Base-by-base conservation (phyloP, 441 rosid genomes). In the Populus hybrid region DNA sequence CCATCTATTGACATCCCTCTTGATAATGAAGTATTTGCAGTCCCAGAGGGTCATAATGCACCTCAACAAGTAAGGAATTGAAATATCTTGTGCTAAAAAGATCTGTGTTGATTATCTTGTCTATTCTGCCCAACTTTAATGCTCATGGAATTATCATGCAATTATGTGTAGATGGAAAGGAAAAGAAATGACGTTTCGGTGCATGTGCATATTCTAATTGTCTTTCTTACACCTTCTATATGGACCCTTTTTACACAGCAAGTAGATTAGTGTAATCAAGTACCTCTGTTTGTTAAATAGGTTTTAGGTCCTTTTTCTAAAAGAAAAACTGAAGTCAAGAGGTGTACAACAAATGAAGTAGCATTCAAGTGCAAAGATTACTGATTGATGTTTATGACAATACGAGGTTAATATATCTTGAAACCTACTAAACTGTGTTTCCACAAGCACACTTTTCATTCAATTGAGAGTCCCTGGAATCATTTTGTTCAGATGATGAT, bases 1-100 rank as follows among this genome's bases (percentile, higher is more conserved):
- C 84, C 89, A 12, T 82, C 93, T 7, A 70, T 24, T 70, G 91
- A 87, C 69, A 85, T 89, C 65, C 87, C 87, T 35, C 84, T 86
- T 34, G 85, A 86, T 61, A 72, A 84, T 76, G 77, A 87, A 82
- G 88, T 72, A 6, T 89, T 87, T 72, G 83, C 84, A 23, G 65
- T 80, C 71, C 90, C 90, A 63, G 40, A 84, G 68, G 93, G 88
- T 30, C 65, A 78, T 76, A 88, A 85, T 77, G 85, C 89, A 7
- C 88, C 91, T 0, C 88, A 89, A 73, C 91, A 88, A 77, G 91
- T 89, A 78, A 79, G 83, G 11, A 36, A 8, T 30, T 65, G 12
- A 6, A 18, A 20, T 32, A 68, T 68, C 46, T 34, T 36, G n/a
- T 32, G 23, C n/a, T 61, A 26, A 90, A 87, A 71, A 75, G 77